phyloP scores from a whole-genome alignment of 2,329 filamentous ascomycete genomes.

The Hymenoscyphus scutula region DNA sequence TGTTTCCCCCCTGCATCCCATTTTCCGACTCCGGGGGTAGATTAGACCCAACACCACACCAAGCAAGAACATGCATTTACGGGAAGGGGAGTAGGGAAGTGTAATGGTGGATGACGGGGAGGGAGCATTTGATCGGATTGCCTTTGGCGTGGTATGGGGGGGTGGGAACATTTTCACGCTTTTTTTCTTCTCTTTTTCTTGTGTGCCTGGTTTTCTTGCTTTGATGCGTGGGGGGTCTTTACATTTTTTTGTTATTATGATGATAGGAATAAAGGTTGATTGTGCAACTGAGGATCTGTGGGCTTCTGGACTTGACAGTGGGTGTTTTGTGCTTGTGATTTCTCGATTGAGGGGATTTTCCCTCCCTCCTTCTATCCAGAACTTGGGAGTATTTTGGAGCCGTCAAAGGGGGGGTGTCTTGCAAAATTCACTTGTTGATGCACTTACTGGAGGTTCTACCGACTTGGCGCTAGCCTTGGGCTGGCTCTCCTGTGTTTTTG shows the following conservation, averaged over 20 bases:
- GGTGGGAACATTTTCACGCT: neutral
- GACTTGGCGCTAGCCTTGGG: too few species aligned
- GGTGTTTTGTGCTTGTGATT: neutral
- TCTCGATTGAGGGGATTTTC: neutral
- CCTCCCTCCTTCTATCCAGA: too few species aligned
- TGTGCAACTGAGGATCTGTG: neutral
- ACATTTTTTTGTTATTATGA: conserved; percentile 4
- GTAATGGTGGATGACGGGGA: neutral
- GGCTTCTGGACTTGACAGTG: neutral
- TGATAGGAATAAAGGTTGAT: conserved; percentile 3
- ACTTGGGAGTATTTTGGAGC: too few species aligned
- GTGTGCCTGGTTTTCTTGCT: neutral
- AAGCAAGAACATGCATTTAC: conserved; percentile 2
- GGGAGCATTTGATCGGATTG: conserved; percentile 3
- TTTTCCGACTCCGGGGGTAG: neutral
- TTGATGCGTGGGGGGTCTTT: neutral
- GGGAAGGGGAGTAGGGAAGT: neutral
- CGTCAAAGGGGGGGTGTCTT: too few species aligned
- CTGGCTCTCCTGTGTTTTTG: too few species aligned
- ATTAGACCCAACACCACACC: neutral
- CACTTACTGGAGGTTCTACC: too few species aligned
- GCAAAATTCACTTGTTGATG: too few species aligned
- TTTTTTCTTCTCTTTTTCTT: neutral
- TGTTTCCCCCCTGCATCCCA: neutral
- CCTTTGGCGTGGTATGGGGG: conserved; percentile 1